Conservation (phyloP, 441 rosid species). For the Hura crepitans region DNA sequence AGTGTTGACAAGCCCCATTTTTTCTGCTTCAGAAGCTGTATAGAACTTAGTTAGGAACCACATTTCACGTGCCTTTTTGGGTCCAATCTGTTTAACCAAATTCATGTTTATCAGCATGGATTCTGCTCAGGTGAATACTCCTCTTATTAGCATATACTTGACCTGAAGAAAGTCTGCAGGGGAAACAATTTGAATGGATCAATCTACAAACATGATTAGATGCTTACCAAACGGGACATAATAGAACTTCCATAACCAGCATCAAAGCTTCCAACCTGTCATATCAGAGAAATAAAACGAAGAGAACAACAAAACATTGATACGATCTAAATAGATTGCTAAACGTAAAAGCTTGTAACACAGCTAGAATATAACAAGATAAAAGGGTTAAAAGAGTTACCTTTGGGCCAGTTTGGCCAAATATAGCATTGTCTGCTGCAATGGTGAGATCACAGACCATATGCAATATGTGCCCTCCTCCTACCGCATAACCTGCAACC, state of each 20-base stretch:
- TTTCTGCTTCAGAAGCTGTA: conserved; percentile 79
- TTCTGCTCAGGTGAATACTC: not conserved
- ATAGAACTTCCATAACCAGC: conserved; percentile 95
- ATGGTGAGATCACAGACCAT: conserved; percentile 97
- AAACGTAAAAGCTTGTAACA: not conserved
- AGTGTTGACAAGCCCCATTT: conserved; percentile 87
- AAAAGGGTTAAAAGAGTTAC: conserved; percentile 25
- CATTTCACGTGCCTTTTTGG: conserved; percentile 90
- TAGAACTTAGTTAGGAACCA: conserved; percentile 88
- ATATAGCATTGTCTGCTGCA: conserved; percentile 84
- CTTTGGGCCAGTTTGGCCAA: conserved; percentile 98
- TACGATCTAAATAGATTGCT: not conserved
- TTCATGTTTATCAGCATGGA: not conserved
- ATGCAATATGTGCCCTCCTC: conserved; percentile 88
- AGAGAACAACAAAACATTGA: not conserved
- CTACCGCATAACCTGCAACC: conserved; percentile 98
- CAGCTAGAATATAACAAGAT: not conserved
- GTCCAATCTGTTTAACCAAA: conserved; percentile 56
- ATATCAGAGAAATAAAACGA: not conserved
- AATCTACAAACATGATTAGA: not conserved
- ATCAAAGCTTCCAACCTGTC: conserved; percentile 94
- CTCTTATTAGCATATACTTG: not conserved
- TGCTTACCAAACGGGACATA: conserved; percentile 88
- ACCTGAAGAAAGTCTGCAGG: not conserved
- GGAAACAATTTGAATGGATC: not conserved